A percentile compares a stretch with the other conserved stretches of the same genome.
These are phyloP conservation scores for Pulveroboletus ravenelii DNA, from an alignment of 768 basidiomycete species.

Conservation along the genomic window DNA sequence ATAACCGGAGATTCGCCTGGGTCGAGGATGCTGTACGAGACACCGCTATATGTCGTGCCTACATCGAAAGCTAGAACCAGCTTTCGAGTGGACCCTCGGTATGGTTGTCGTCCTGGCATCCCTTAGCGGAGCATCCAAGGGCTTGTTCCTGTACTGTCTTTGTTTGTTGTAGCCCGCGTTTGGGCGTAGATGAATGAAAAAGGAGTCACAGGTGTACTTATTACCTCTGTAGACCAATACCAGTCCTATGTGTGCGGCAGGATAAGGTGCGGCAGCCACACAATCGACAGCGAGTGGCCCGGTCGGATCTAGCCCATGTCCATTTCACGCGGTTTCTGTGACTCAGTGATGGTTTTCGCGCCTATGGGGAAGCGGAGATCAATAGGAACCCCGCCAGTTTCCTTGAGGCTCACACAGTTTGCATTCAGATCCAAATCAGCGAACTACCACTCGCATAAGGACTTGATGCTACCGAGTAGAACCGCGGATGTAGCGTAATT, in stretches of 20 bases:
- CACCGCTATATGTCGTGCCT: conserved; percentile 48
- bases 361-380: neutral
- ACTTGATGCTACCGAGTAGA: neutral
- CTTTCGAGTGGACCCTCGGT: conserved; percentile 37
- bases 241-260: conserved; percentile 7
- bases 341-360: neutral
- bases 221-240: neutral
- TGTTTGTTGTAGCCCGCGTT: neutral
- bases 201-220: neutral
- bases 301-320: conserved; percentile 8
- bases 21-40: conserved; percentile 38
- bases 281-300: conserved; percentile 1
- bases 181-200: neutral
- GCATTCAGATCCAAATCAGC: neutral
- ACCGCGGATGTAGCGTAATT: neutral
- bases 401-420: neutral
- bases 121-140: neutral
- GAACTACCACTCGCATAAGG: neutral
- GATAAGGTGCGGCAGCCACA: conserved; percentile 12
- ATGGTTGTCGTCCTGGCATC: conserved; percentile 34
- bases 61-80: conserved; percentile 49
- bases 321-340: conserved; percentile 6
- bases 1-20: conserved; percentile 27
- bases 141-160: neutral
- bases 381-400: neutral